These are phyloP conservation scores for Amanita phalloides DNA, from an alignment of 768 basidiomycete species.

Conservation along the genomic window DNA sequence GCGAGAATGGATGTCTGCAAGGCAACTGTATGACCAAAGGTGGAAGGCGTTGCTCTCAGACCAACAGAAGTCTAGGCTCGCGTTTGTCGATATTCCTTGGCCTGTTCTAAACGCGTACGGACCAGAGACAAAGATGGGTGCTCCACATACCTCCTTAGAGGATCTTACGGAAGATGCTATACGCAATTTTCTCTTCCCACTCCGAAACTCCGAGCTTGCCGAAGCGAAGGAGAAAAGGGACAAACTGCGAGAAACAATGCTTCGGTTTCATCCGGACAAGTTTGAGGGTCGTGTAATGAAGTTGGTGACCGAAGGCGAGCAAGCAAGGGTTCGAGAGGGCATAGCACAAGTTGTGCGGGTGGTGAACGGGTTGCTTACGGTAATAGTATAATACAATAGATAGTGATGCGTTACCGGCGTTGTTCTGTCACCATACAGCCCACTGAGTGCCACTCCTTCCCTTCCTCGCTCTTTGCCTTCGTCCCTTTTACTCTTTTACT, in stretches of 20 bases:
- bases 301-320: slow-evolving; percentile 34
- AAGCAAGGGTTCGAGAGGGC: slow-evolving; percentile 41
- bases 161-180: slow-evolving; percentile 48
- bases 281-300: slow-evolving; percentile 66
- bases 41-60: slow-evolving; percentile 42
- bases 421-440: background rate
- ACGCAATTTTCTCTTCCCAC: slow-evolving; percentile 43
- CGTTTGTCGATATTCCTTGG: slow-evolving; percentile 65
- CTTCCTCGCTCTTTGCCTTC: background rate
- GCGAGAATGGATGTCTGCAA: slow-evolving; percentile 30
- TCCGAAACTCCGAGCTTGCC: background rate
- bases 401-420: background rate
- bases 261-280: slow-evolving; percentile 77
- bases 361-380: slow-evolving; percentile 41
- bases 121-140: slow-evolving; percentile 3
- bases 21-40: slow-evolving; percentile 41
- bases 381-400: slow-evolving; percentile 6
- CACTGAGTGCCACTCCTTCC: background rate
- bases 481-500: background rate
- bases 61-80: slow-evolving; percentile 16
- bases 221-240: slow-evolving; percentile 40
- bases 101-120: slow-evolving; percentile 36
- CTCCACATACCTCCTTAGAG: slow-evolving; percentile 19
- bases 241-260: slow-evolving; percentile 52
- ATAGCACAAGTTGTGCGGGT: slow-evolving; percentile 55